These are phyloP conservation scores for Penicillium pancosmium DNA, from an alignment of 495 filamentous ascomycete genomes.

Conservation along the genomic window DNA sequence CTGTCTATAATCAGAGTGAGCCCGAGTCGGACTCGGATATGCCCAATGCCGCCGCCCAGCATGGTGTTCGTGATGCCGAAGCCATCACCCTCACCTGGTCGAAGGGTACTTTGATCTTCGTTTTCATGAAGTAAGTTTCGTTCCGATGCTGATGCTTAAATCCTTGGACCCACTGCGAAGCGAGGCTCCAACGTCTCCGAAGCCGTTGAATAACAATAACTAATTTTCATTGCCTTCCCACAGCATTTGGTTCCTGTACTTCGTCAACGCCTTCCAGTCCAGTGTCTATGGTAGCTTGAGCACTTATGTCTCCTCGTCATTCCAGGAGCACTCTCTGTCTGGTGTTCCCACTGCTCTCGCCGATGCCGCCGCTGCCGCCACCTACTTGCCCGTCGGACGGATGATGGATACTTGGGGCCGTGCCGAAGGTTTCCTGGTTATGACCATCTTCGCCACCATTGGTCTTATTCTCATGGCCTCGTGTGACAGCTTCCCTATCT, in stretches of 20 bases:
- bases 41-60: slow-evolving; percentile 23
- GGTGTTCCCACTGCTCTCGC: slow-evolving; percentile 34
- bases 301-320: slow-evolving; percentile 38
- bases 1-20: slow-evolving; percentile 2
- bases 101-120: slow-evolving; percentile 28
- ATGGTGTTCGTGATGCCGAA: slow-evolving; percentile 41
- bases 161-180: background rate
- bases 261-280: slow-evolving; percentile 29
- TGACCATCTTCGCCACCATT: slow-evolving; percentile 37
- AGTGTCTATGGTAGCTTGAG: slow-evolving; percentile 29
- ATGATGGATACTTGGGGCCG: slow-evolving; percentile 67
- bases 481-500: slow-evolving; percentile 48
- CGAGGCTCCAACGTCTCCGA: no score
- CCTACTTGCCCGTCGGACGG: slow-evolving; percentile 65
- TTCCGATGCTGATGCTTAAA: background rate
- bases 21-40: slow-evolving; percentile 11
- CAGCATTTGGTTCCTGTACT: slow-evolving; percentile 42
- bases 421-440: slow-evolving; percentile 52
- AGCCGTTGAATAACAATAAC: no score
- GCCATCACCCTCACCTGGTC: slow-evolving; percentile 42
- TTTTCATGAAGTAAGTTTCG: slow-evolving; percentile 37
- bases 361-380: slow-evolving; percentile 58
- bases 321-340: slow-evolving; percentile 35
- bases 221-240: background rate
- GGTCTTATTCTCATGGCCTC: slow-evolving; percentile 53